A percentile compares a stretch with the other conserved stretches of the same genome.
phyloP scores from a whole-genome alignment of 1,284 basidiomycete species.

The Xerocomus cyaneibrunnescens region DNA sequence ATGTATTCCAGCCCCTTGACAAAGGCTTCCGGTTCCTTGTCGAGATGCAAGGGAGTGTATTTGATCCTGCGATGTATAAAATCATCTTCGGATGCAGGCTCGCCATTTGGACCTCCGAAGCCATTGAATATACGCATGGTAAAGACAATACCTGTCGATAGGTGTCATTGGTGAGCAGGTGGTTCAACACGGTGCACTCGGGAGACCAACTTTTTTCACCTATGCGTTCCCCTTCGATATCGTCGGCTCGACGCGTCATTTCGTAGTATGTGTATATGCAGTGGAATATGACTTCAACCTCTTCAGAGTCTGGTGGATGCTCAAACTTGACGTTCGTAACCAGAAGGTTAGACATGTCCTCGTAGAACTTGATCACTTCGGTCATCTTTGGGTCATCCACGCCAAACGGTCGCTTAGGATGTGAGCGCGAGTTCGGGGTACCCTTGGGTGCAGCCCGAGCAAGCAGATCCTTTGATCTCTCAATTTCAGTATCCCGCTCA shows the following conservation, averaged over 20 bases:
- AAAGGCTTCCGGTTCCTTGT: conserved; percentile 56
- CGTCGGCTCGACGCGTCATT: conserved; percentile 30
- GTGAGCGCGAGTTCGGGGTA: conserved; percentile 32
- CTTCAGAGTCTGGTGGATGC: conserved; percentile 21
- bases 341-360: conserved; percentile 59
- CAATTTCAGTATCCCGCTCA: conserved; percentile 63
- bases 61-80: conserved; percentile 46
- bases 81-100: conserved; percentile 36
- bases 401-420: conserved; percentile 34
- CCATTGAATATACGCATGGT: conserved; percentile 49
- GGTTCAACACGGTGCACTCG: background rate
- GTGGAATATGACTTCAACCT: conserved; percentile 46
- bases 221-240: conserved; percentile 32
- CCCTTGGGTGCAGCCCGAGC: conserved; percentile 38
- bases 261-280: conserved; percentile 54
- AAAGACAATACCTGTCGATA: conserved; percentile 56
- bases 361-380: conserved; percentile 55
- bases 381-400: conserved; percentile 52
- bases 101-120: conserved; percentile 32
- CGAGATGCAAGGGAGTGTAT: conserved; percentile 63
- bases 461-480: conserved; percentile 50
- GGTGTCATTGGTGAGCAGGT: conserved; percentile 4
- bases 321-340: conserved; percentile 49
- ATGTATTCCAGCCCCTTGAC: conserved; percentile 60
- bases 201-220: conserved; percentile 41